Evolutionary conservation across 2,329 filamentous ascomycete species (phyloP).

Genomic region (Knoxdaviesia proteae): DNA sequence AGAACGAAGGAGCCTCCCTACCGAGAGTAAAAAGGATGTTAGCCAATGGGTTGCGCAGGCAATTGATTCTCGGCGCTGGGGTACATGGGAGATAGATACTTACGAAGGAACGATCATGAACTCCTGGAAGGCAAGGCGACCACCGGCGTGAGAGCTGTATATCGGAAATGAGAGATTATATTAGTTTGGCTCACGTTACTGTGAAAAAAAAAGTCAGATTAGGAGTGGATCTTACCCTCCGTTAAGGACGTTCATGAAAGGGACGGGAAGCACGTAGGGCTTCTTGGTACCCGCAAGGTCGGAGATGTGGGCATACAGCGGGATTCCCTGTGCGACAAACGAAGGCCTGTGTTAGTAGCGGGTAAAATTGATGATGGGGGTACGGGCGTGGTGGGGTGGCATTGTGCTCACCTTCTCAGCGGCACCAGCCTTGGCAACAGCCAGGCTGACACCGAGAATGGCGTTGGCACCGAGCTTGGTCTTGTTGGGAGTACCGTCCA

Average conservation of each 20-base stretch:
- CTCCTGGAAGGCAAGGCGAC: constrained; percentile 85
- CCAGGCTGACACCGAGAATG: constrained; percentile 68
- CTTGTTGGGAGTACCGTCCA: constrained; percentile 75
- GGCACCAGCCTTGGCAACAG: constrained; percentile 71
- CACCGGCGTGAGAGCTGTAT: constrained; percentile 75
- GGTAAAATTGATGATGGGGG: background rate
- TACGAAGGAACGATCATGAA: constrained; percentile 85
- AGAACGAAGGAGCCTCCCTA: constrained; percentile 71
- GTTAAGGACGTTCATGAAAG: constrained; percentile 89
- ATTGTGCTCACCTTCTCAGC: constrained; percentile 47
- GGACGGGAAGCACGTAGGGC: constrained; percentile 74
- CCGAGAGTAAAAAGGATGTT: constrained; percentile 2
- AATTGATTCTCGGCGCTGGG: background rate
- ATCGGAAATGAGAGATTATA: background rate
- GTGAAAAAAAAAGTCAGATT: background rate
- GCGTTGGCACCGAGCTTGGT: constrained; percentile 74
- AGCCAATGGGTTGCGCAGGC: background rate
- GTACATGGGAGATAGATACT: constrained; percentile 11
- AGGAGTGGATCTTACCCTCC: constrained; percentile 27
- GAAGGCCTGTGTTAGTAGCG: constrained; percentile 1
- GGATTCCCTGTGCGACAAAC: constrained; percentile 35
- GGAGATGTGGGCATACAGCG: constrained; percentile 73
- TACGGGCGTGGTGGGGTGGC: background rate
- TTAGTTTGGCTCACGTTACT: background rate
- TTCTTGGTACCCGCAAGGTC: constrained; percentile 79